Conservation (phyloP, 2,329 filamentous ascomycete genomes). For the Allantophomopsis lycopodina region DNA sequence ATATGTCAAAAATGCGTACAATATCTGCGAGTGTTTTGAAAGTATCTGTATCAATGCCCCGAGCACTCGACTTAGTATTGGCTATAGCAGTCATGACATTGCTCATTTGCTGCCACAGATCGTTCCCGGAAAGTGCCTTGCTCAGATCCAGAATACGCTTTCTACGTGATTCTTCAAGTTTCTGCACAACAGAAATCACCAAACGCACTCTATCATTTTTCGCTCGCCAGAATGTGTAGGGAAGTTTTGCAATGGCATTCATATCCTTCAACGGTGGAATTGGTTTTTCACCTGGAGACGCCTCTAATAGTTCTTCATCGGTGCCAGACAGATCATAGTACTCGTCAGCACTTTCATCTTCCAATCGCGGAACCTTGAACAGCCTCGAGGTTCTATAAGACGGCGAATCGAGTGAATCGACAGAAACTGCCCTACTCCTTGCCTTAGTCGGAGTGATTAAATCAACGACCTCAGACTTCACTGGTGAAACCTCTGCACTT, state of each 20-base stretch:
- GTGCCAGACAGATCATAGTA: neutral
- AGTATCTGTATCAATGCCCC: conserved; percentile 6
- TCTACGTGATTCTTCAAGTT: conserved; percentile 10
- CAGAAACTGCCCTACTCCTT: too few species aligned
- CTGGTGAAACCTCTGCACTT: too few species aligned
- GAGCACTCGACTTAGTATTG: neutral
- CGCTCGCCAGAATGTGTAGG: conserved; percentile 8
- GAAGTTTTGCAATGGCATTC: conserved; percentile 9
- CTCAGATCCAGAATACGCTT: conserved; percentile 5
- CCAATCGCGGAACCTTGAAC: too few species aligned
- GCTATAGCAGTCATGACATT: conserved; percentile 4
- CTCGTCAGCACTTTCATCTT: too few species aligned
- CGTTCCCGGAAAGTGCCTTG: conserved; percentile 2
- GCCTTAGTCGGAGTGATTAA: too few species aligned
- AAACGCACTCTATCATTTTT: conserved; percentile 20
- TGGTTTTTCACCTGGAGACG: neutral
- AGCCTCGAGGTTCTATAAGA: too few species aligned
- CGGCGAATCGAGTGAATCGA: too few species aligned
- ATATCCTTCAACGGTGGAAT: conserved; percentile 10
- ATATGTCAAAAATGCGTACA: conserved; percentile 15
- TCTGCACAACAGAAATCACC: conserved; percentile 25
- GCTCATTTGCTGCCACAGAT: conserved; percentile 7
- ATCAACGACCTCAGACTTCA: too few species aligned
- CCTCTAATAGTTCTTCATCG: neutral
- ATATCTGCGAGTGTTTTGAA: conserved; percentile 6